A percentile compares a stretch with the other conserved stretches of the same genome.
Evolutionary conservation across 23 red algal genomes (phyloP).

Genomic region (Gracilaria gracilis): DNA sequence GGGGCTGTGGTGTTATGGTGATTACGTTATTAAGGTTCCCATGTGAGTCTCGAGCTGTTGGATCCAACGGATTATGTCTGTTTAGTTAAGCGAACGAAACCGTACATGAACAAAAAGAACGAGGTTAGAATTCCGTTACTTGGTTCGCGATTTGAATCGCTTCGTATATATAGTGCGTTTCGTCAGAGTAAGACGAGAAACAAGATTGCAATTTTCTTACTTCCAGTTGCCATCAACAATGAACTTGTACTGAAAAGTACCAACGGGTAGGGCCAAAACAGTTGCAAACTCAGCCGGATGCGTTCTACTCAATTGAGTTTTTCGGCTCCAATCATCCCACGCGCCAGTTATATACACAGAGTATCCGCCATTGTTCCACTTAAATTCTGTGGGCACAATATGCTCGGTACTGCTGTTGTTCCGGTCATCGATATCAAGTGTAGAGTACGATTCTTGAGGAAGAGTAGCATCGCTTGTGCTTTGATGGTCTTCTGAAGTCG

Average conservation of each 20-base stretch:
- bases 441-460: slow-evolving; percentile 25
- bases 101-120: background rate
- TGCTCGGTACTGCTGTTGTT: slow-evolving; percentile 32
- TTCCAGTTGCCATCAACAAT: slow-evolving; percentile 78
- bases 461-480: background rate
- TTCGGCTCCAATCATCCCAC: slow-evolving; percentile 69
- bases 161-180: background rate
- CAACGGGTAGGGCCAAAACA: slow-evolving; percentile 62
- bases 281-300: slow-evolving; percentile 47
- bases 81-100: background rate
- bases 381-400: slow-evolving; percentile 48
- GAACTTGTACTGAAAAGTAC: slow-evolving; percentile 79
- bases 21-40: slow-evolving; percentile 76
- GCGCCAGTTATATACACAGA: slow-evolving; percentile 76
- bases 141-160: background rate
- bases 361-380: slow-evolving; percentile 64
- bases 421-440: slow-evolving; percentile 52
- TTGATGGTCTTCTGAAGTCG: slow-evolving; percentile 29
- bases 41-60: slow-evolving; percentile 60
- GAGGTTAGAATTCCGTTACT: background rate
- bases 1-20: slow-evolving; percentile 48
- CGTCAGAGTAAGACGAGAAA: background rate
- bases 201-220: slow-evolving; percentile 45
- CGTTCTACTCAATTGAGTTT: slow-evolving; percentile 37
- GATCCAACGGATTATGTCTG: slow-evolving; percentile 62